These are phyloP conservation scores for Fusarium sp. DNA, from an alignment of 2,329 filamentous ascomycete genomes.

Conservation along the genomic window DNA sequence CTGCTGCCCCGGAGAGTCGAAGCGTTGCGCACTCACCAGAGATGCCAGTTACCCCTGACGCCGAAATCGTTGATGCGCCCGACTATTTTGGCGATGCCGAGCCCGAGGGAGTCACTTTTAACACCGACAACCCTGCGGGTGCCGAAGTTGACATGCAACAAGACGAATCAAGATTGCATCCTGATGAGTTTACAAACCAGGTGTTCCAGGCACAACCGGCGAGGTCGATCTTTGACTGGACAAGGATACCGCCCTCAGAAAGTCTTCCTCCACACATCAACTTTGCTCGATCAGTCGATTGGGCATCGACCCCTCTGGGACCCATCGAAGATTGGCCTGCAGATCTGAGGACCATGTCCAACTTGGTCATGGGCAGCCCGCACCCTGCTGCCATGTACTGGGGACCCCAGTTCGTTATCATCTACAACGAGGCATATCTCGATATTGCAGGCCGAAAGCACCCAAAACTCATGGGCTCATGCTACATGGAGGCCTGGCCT, in stretches of 20 bases:
- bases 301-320: conserved; percentile 78
- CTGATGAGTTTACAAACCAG: conserved; percentile 58
- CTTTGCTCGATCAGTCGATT: conserved; percentile 79
- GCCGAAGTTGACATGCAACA: conserved; percentile 44
- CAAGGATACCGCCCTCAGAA: conserved; percentile 72
- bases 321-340: conserved; percentile 80
- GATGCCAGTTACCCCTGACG: conserved; percentile 50
- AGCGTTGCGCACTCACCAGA: conserved; percentile 53
- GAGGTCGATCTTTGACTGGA: conserved; percentile 82
- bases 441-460: conserved; percentile 82
- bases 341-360: conserved; percentile 82
- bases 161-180: conserved; percentile 48
- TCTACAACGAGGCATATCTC: conserved; percentile 82
- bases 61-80: conserved; percentile 47
- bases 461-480: conserved; percentile 78
- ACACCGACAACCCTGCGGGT: conserved; percentile 15
- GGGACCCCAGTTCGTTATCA: conserved; percentile 74
- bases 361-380: conserved; percentile 83
- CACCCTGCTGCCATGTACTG: conserved; percentile 84
- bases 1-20: conserved; percentile 49
- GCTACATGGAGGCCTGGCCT: conserved; percentile 75
- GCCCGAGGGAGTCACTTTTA: conserved; percentile 20
- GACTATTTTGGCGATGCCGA: conserved; percentile 59
- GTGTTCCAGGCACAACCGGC: conserved; percentile 53
- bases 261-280: conserved; percentile 77